Conservation (phyloP, 768 basidiomycete species). For the Suillus clintonianus region DNA sequence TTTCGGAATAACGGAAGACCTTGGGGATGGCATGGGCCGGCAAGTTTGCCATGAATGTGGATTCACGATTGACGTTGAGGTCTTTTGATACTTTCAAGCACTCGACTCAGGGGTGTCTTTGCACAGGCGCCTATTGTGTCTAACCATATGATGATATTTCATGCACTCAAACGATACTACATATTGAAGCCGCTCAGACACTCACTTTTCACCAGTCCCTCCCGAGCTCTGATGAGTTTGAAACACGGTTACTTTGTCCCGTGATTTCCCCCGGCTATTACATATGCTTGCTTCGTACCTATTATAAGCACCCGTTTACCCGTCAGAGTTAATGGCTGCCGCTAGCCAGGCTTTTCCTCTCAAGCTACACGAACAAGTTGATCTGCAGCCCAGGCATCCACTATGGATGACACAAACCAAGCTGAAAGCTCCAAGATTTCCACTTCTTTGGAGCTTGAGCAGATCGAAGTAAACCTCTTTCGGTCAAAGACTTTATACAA, state of each 20-base stretch:
- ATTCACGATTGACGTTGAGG: conserved; percentile 88
- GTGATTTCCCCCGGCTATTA: neutral
- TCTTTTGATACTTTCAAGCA: conserved; percentile 46
- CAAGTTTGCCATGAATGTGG: conserved; percentile 91
- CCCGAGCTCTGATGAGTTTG: neutral
- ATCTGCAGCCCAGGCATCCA: neutral
- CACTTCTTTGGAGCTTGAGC: conserved; percentile 75
- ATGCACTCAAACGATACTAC: neutral
- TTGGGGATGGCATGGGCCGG: conserved; percentile 53
- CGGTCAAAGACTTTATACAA: conserved; percentile 73
- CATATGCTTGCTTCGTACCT: no score
- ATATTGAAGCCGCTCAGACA: neutral
- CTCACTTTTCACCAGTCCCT: neutral
- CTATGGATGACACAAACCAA: conserved; percentile 46
- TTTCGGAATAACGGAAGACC: conserved; percentile 63
- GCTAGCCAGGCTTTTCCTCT: neutral
- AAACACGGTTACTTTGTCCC: neutral
- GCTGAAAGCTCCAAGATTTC: conserved; percentile 70
- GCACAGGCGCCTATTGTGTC: neutral
- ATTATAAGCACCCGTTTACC: no score
- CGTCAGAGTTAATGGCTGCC: neutral
- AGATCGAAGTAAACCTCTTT: conserved; percentile 74
- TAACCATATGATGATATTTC: neutral
- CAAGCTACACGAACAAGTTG: neutral
- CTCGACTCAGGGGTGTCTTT: neutral